A percentile compares a stretch with the other conserved stretches of the same genome.
Conservation (phyloP, 1,284 basidiomycete species). For the Laetiporus sulphureus region DNA sequence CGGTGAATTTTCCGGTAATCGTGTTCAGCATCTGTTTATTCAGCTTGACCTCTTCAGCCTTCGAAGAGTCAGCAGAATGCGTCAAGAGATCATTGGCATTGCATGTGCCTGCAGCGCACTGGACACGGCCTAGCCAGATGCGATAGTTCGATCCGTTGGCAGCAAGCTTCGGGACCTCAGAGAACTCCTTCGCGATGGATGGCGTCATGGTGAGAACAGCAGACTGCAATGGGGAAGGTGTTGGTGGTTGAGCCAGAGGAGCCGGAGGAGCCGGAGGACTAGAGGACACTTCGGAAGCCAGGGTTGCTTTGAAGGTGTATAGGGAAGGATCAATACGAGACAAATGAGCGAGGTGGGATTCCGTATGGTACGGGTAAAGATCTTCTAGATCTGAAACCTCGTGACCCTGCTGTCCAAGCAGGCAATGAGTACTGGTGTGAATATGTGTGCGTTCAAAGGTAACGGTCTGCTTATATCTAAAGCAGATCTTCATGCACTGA, state of each 20-base stretch:
- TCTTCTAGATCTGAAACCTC: neutral
- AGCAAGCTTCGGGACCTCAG: neutral
- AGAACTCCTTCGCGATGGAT: neutral
- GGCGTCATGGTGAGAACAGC: neutral
- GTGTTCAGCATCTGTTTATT: slow-evolving; percentile 4
- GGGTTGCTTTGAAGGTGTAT: too few relatives aligned
- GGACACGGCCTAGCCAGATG: too few relatives aligned
- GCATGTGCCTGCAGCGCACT: too few relatives aligned
- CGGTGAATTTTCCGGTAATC: slow-evolving; percentile 3
- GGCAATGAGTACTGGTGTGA: too few relatives aligned
- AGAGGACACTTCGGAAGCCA: too few relatives aligned
- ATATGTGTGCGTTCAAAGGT: too few relatives aligned
- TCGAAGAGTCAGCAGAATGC: neutral
- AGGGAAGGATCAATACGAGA: neutral
- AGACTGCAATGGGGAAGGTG: neutral
- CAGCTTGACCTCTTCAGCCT: neutral
- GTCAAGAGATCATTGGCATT: too few relatives aligned
- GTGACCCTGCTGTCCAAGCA: too few relatives aligned
- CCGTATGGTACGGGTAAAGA: neutral
- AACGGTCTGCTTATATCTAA: too few relatives aligned
- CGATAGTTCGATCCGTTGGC: neutral
- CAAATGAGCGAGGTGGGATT: neutral
- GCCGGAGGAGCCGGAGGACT: too few relatives aligned
- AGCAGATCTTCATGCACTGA: too few relatives aligned
- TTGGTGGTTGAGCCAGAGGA: neutral